A percentile compares a stretch with the other conserved stretches of the same genome.
phyloP scores from a whole-genome alignment of 257 asterid genomes.

The Paraleonurus japonicus region DNA sequence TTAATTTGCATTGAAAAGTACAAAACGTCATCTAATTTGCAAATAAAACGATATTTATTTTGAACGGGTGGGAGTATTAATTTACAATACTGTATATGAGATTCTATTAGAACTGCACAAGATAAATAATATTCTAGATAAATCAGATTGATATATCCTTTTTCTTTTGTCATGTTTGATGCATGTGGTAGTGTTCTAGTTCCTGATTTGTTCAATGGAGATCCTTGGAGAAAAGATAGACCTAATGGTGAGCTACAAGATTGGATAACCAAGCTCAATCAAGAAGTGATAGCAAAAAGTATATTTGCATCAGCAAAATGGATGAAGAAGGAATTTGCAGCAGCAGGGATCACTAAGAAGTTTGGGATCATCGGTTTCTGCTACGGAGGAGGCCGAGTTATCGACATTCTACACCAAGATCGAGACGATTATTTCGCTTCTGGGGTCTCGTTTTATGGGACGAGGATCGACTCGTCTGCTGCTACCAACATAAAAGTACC shows the following conservation, averaged over 20 bases:
- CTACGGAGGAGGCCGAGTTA: slow-evolving; percentile 67
- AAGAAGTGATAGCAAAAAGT: slow-evolving; percentile 37
- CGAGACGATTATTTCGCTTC: slow-evolving; percentile 48
- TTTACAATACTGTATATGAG: too few species aligned
- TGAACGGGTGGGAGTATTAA: too few species aligned
- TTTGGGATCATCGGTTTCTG: slow-evolving; percentile 80
- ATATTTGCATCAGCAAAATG: slow-evolving; percentile 59
- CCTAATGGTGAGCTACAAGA: slow-evolving; percentile 41
- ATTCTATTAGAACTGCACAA: background rate
- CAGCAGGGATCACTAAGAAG: slow-evolving; percentile 62
- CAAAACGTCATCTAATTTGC: too few species aligned
- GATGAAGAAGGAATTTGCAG: slow-evolving; percentile 60
- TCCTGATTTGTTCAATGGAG: slow-evolving; percentile 67
- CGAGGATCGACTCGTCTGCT: slow-evolving; percentile 43
- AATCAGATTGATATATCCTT: background rate
- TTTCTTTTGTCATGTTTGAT: slow-evolving; percentile 13
- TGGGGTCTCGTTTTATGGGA: slow-evolving; percentile 73
- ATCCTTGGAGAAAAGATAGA: slow-evolving; percentile 67
- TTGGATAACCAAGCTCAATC: slow-evolving; percentile 48
- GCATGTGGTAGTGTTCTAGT: slow-evolving; percentile 65
- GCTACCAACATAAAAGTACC: slow-evolving; percentile 53
- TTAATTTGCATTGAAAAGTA: too few species aligned
- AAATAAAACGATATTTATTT: too few species aligned
- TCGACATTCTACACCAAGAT: slow-evolving; percentile 69
- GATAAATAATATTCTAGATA: background rate